A percentile compares a stretch with the other conserved stretches of the same genome.
These are phyloP conservation scores for Vararia minispora DNA, from an alignment of 768 basidiomycete species.

Conservation along the genomic window DNA sequence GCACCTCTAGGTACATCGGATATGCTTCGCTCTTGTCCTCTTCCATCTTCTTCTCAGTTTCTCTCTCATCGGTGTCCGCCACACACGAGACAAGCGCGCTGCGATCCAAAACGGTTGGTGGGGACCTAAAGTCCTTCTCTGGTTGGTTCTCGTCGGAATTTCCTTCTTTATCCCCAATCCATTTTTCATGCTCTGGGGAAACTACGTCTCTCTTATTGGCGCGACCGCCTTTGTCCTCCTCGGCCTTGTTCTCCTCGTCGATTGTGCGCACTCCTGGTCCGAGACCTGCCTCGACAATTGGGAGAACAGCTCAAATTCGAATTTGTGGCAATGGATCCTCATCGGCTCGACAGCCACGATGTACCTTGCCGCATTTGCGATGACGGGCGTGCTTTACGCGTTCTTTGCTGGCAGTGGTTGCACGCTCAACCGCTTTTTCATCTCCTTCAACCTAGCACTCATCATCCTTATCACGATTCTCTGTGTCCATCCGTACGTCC, in stretches of 20 bases:
- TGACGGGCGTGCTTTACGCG: conserved; percentile 82
- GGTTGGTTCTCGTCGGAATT: conserved; percentile 69
- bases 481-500: conserved; percentile 76
- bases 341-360: conserved; percentile 86
- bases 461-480: conserved; percentile 70
- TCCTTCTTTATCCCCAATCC: conserved; percentile 95
- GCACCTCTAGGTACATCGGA: conserved; percentile 66
- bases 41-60: conserved; percentile 79
- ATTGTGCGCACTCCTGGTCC: conserved; percentile 98
- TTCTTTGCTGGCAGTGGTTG: conserved; percentile 87
- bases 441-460: conserved; percentile 84
- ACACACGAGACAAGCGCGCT: conserved; percentile 87
- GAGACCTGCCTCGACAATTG: conserved; percentile 94
- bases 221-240: conserved; percentile 94
- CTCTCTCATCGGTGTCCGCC: conserved; percentile 74
- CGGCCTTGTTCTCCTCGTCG: conserved; percentile 92
- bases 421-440: conserved; percentile 92
- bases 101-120: conserved; percentile 99
- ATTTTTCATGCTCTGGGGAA: conserved; percentile 98
- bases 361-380: conserved; percentile 74
- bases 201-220: conserved; percentile 84
- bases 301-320: conserved; percentile 72
- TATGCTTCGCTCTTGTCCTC: conserved; percentile 88
- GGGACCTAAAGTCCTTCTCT: conserved; percentile 91
- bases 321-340: conserved; percentile 93